Percentiles rank a stretch among this genome's conserved stretches.
Conservation (phyloP, 1,284 basidiomycete species). For the Rhodotorula sp. region DNA sequence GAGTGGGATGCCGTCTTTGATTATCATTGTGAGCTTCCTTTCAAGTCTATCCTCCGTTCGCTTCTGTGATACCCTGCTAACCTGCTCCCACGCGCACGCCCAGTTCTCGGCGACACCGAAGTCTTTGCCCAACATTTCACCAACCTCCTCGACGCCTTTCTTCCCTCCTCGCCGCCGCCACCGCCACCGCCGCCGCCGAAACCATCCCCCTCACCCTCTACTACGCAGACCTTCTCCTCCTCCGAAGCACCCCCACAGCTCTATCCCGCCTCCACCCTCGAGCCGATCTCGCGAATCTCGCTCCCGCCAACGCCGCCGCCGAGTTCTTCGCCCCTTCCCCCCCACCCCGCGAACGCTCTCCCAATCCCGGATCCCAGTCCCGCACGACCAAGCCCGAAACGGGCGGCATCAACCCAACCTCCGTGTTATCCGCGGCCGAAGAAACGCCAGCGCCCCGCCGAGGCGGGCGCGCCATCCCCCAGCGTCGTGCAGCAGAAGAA, state of each 20-base stretch:
- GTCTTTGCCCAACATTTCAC: not conserved
- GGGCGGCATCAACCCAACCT: not conserved
- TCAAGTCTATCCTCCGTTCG: no score
- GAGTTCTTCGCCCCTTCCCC: not conserved
- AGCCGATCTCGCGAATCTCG: not conserved
- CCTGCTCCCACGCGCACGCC: no score
- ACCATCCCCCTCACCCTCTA: not conserved
- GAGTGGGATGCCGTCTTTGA: conserved; percentile 89
- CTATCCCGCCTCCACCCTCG: not conserved
- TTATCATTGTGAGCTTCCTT: conserved; percentile 56
- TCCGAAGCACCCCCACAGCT: not conserved
- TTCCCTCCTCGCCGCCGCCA: not conserved
- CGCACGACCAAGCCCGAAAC: not conserved
- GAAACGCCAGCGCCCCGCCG: no score
- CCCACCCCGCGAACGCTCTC: not conserved
- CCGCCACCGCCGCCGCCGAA: not conserved
- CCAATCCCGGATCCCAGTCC: no score
- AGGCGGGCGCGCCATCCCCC: no score
- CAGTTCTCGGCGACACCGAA: conserved; percentile 13
- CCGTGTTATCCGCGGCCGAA: no score
- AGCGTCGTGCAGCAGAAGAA: not conserved
- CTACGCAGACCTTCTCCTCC: no score
- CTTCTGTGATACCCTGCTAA: no score
- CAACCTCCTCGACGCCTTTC: not conserved
- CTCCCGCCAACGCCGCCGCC: not conserved